Conservation (phyloP, 1,284 basidiomycete genomes). For the Tilletia caries region DNA sequence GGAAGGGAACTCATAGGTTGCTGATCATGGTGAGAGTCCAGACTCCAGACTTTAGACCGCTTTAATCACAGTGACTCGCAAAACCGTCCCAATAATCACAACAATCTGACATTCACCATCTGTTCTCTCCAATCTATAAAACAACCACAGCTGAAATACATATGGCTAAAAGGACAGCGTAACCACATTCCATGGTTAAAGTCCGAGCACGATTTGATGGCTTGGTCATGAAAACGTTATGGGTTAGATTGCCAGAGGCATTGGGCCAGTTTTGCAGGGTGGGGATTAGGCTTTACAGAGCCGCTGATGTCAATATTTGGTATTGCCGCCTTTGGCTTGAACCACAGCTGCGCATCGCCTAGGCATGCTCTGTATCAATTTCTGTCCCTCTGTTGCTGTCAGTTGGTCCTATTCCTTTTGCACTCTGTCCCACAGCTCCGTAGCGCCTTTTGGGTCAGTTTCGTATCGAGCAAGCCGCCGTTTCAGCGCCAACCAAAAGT, state of each 20-base stretch:
- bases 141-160: too few relatives aligned
- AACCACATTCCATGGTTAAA: too few relatives aligned
- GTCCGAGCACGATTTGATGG: too few relatives aligned
- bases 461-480: constrained; percentile 4
- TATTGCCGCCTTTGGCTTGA: neutral
- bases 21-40: too few relatives aligned
- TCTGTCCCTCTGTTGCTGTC: neutral
- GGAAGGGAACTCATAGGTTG: neutral
- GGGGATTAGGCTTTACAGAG: neutral
- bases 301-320: neutral
- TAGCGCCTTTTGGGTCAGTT: neutral
- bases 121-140: too few relatives aligned
- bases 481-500: constrained; percentile 46
- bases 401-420: neutral
- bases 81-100: too few relatives aligned
- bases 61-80: too few relatives aligned
- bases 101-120: too few relatives aligned
- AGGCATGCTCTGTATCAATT: neutral
- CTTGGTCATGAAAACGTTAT: too few relatives aligned
- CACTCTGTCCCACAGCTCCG: neutral
- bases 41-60: neutral
- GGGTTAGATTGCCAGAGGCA: too few relatives aligned
- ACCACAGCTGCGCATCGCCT: neutral
- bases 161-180: too few relatives aligned
- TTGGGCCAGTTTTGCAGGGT: neutral